Evolutionary conservation across 176 grass and related monocot genomes (phyloP).

Genomic region (Rhynchospora breviuscula): DNA sequence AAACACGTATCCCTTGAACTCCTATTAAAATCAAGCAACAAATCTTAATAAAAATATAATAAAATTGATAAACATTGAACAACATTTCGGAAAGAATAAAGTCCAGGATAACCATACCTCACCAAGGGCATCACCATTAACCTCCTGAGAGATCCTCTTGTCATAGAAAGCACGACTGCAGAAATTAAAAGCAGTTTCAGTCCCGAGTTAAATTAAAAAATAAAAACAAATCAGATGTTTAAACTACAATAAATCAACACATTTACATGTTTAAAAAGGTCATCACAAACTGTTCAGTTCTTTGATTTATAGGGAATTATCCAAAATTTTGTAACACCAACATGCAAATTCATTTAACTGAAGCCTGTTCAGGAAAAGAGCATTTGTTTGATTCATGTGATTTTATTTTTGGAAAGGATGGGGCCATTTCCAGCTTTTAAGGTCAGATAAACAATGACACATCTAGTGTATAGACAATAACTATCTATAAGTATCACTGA

Average conservation of each 20-base stretch:
- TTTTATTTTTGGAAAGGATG: background rate
- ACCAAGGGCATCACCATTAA: slow-evolving; percentile 57
- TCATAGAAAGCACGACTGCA: slow-evolving; percentile 65
- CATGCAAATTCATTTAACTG: background rate
- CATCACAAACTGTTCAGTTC: no score
- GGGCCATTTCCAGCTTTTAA: background rate
- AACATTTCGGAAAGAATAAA: background rate
- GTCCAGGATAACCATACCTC: slow-evolving; percentile 41
- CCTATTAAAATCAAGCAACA: slow-evolving; percentile 35
- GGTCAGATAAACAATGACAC: background rate
- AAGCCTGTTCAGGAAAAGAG: background rate
- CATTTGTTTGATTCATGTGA: background rate
- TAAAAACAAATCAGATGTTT: background rate
- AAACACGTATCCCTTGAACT: slow-evolving; percentile 86
- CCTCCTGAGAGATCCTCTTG: slow-evolving; percentile 89
- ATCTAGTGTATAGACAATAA: no score
- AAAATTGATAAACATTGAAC: background rate
- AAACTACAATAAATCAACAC: background rate
- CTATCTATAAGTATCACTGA: background rate
- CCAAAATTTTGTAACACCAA: background rate
- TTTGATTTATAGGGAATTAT: background rate
- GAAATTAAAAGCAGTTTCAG: slow-evolving; percentile 5
- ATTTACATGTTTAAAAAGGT: background rate
- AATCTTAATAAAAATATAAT: background rate
- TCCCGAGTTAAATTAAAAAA: background rate